Base-by-base conservation (phyloP, 306 rosid species). In the Cyamopsis tetragonoloba region DNA sequence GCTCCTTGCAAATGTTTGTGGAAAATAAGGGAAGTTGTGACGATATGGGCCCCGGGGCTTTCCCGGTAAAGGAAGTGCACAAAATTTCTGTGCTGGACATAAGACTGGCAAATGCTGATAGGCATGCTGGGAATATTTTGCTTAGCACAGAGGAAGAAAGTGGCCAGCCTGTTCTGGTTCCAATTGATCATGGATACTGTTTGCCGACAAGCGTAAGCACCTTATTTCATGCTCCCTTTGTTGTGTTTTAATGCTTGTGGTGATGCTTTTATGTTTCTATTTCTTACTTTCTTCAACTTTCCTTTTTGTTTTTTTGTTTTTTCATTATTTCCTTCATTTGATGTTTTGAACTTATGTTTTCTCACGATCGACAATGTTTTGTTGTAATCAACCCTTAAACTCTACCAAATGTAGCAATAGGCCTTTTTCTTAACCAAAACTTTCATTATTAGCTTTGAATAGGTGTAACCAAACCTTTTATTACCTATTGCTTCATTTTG, bases 161-260 rank as follows among this genome's bases (percentile, higher is more conserved):
- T 46, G 84, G 74, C 28, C 85, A 56, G 48, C 26, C 85, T 55
- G 72, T 70, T 70, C 82, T 91, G 75, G 81, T 91, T 66, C 97
- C 96, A 60, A 91, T 91, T 66, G 97, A 91, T 78, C 97, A 91
- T 41, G 97, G 97, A 23, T 91, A 91, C 72, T 91, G 96, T 89
- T 81, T 88, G 85, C 97, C 97, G 0, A 82, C 86, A 47, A 88
- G 77, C n/a, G 97, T 91, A 86, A 63, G 96, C 58, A 49, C 58
- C 41, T 68, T 61, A 46, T 50, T 19, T 51, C 35, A 57, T 68
- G n/a, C 30, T 54, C 46, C 19, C 10, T 43, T 51, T 31, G 54
- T 68, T 58, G 55, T 30, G 26, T 60, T 77, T 28, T 61, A 59
- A 50, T 61, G 66, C 65, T 41, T 60, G 24, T n/a, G 23, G 22